Evolutionary conservation across 257 asterid genomes (phyloP).

Genomic region (Craterostigma plantagineum): DNA sequence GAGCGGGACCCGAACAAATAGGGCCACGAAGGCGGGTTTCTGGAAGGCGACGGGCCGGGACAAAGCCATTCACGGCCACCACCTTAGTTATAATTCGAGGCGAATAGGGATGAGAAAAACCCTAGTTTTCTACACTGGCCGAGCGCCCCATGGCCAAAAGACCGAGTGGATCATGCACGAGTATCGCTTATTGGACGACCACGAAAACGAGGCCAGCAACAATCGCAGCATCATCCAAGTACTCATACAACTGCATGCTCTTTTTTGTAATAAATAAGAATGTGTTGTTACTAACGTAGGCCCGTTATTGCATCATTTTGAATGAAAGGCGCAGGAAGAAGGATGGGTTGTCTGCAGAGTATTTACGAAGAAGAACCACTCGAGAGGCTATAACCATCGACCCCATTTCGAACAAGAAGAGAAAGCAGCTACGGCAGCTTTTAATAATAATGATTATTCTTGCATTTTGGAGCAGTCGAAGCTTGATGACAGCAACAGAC

Average conservation of each 20-base stretch:
- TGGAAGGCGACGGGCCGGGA: slow-evolving; percentile 74
- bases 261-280: too few relatives aligned
- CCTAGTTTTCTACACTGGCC: slow-evolving; percentile 59
- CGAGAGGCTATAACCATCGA: slow-evolving; percentile 26
- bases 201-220: slow-evolving; percentile 6
- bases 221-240: slow-evolving; percentile 24
- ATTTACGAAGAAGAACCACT: slow-evolving; percentile 38
- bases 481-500: too few relatives aligned
- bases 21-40: slow-evolving; percentile 59
- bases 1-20: slow-evolving; percentile 56
- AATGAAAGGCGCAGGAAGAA: slow-evolving; percentile 43
- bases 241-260: too few relatives aligned
- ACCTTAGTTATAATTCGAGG: too few relatives aligned
- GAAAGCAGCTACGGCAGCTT: neutral
- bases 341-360: slow-evolving; percentile 65
- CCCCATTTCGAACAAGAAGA: slow-evolving; percentile 15
- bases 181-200: slow-evolving; percentile 38
- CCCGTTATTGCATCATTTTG: too few relatives aligned
- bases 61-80: slow-evolving; percentile 30
- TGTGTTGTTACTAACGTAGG: too few relatives aligned
- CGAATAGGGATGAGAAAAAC: slow-evolving; percentile 65
- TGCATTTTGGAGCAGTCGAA: too few relatives aligned
- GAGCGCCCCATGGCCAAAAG: slow-evolving; percentile 61
- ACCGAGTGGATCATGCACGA: slow-evolving; percentile 81
- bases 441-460: too few relatives aligned